Percentiles rank a stretch among this genome's conserved stretches.
Evolutionary conservation across 1,139 yeast genomes (phyloP).

Genomic region (Geotrichum macrosporum): DNA sequence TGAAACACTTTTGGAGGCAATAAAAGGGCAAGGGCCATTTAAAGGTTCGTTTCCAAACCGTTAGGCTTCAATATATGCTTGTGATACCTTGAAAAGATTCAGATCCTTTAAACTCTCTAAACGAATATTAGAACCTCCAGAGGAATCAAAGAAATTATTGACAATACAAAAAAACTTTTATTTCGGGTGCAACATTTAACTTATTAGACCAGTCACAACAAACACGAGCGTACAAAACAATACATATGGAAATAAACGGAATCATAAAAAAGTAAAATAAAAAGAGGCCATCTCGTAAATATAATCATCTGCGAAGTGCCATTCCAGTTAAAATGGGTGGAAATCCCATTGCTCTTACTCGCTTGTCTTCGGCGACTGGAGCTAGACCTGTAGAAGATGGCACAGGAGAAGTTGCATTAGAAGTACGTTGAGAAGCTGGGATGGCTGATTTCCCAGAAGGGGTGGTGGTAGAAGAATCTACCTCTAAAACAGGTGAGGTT

Average conservation of each 20-base stretch:
- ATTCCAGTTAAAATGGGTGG: conserved; percentile 32
- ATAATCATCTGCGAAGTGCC: conserved; percentile 21
- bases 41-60: too few relatives aligned
- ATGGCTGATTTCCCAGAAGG: conserved; percentile 21
- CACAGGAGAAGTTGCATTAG: conserved; percentile 22
- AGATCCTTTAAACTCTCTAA: too few relatives aligned
- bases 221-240: too few relatives aligned
- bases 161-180: too few relatives aligned
- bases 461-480: conserved; percentile 21
- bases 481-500: background rate
- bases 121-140: too few relatives aligned
- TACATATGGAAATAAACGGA: conserved; percentile 11
- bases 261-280: background rate
- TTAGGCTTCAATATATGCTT: too few relatives aligned
- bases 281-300: conserved; percentile 9
- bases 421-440: background rate
- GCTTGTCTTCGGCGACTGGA: conserved; percentile 23
- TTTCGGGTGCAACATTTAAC: too few relatives aligned
- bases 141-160: too few relatives aligned
- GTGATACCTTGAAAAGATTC: too few relatives aligned
- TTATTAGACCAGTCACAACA: too few relatives aligned
- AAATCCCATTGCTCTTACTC: conserved; percentile 33
- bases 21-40: too few relatives aligned
- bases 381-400: conserved; percentile 24
- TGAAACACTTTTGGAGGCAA: too few relatives aligned